Base-by-base conservation (phyloP, 1,284 basidiomycete genomes). In the Heimioporus retisporus region DNA sequence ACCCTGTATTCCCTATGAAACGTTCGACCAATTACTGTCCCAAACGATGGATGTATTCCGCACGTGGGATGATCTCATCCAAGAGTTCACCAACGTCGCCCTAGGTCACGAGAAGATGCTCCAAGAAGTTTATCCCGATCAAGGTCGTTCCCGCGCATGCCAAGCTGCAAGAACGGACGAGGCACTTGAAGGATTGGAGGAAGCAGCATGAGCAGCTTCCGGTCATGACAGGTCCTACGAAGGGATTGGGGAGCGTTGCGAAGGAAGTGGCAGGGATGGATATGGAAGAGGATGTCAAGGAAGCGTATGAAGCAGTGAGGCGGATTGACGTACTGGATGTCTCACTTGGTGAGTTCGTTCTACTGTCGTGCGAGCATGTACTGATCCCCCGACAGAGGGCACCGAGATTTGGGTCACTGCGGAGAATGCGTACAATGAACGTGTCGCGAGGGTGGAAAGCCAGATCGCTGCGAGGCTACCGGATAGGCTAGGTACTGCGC, bases 121-220 rank as follows among this genome's bases (percentile, higher is more conserved):
- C 86, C 55, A 97, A 99, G 77, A 94, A 93, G 81, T 99, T 99
- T 80, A 96, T 99, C 67, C 97, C 97, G 6, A 99, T 99, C 86
- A 98, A 99, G 82, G 93, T 99, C 67, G 88, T 89, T 40, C 90
- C 96, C 7, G 96, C 95, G 1, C 97, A 99, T 74, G 92, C 91
- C 53, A 96, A 96, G 80, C 83, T 99, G 56, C 95, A 97, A 80
- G 96, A 98, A 75, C 86, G 97, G 46, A 89, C 93, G 65, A 84
- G 91, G 48, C 99, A 99, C 81, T 81, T 99, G 28, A 86, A 93
- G 63, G 95, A 95, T 50, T 99, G 98, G 92, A 86, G 96, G 72
- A 97, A 98, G 77, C 96, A 98, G 75, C 98, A 99, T 75, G 96
- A 99, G 77, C 97, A 99, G 81, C 85, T 99, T n/a, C 93, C 96